Evolutionary conservation across 2,329 filamentous ascomycete species (phyloP), one percentile per base, ranked within the genome.

Genomic region (Calonectria henricotiae): DNA sequence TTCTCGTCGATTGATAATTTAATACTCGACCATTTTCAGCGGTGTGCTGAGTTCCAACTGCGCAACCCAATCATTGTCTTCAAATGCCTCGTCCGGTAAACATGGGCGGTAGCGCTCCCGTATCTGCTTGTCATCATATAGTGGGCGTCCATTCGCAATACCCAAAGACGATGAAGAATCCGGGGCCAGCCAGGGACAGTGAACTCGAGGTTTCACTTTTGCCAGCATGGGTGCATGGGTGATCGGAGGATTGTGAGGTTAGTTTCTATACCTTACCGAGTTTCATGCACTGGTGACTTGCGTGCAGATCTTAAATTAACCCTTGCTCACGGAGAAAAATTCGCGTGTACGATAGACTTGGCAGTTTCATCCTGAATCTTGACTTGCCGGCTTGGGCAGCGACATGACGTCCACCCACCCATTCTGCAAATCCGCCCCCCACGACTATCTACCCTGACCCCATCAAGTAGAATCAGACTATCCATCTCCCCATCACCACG

Each of bases 51-150:
- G 80, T 74, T 92, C 90, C 4, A 92, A 79, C 43, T 83, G 71
- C 0, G 83, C 80, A 25, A 91, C 80, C 90, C 90, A 92, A 78
- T 92, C 89, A 15, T 79, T 77, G 1, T 76, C 69, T 11, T 80
- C 74, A 3, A 81, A 64, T 13, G 81, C 76, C 0, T 83, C 78
- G 41, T 80, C 74, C 1, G 88, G 80, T 4, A 92, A 76, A 70
- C 91, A 92, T 0, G 89, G 89, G 1, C 90, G 84, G 74, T 91
- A 91, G 58, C 78, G 84, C 49, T 80, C 70, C 41, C 89, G 83
- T 20, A 87, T 79, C 1, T 77, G 71, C 0, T 77, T 9, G 62
- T 89, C 85, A 71, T 91, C 89, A 65, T 7, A 58, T 67, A 20
- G 76, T n/a, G n/a, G n/a, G n/a, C n/a, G n/a, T n/a, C n/a, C n/a